Base-by-base conservation (phyloP, 768 basidiomycete species). In the Suillus cothurnatus region DNA sequence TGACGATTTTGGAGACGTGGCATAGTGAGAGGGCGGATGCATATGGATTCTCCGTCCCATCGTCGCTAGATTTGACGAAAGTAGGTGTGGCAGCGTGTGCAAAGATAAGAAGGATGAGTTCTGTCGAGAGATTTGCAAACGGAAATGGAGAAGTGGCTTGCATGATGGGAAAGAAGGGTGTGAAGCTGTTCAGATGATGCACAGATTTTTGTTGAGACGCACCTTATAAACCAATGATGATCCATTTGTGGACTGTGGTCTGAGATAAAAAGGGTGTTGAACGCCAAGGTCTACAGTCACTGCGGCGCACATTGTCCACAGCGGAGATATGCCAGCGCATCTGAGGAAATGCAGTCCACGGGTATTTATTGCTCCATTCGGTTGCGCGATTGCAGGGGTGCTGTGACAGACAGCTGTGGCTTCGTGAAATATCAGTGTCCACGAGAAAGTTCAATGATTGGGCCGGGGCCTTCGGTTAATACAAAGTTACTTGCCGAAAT, bases 31-130 rank as follows among this genome's bases (percentile, higher is more conserved):
- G 57, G 4, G 77, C 77, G 21, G 73, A 76, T 39, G 67, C 64
- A 55, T 72, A 73, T 32, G 61, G 53, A 55, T 67, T 63, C 6
- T 28, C 17, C 23, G 19, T 4, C 5, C 0, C 52, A 53, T 63
- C 26, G 53, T 69, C 32, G 49, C 34, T 14, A 55, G 63, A 12
- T 61, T 50, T 19, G 6, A 31, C 15, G 47, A 68, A 67, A 61
- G 65, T 61, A n/a, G 78, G 77, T 4, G 69, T 61, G 11, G 77
- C 67, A 21, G 79, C 78, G n/a, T 78, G 52, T 32, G 71, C 67
- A 39, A 81, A 67, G 58, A 81, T 75, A 47, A 77, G 73, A 49
- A 78, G 73, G 49, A 69, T 74, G 32, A 81, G 74, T 70, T 81
- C 81, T 28, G 72, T 69, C 12, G 80, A 74, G 47, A 80, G 75